These are phyloP conservation scores for Teratosphaeria epicoccoides DNA, from an alignment of 2,329 filamentous ascomycete species.

Conservation along the genomic window DNA sequence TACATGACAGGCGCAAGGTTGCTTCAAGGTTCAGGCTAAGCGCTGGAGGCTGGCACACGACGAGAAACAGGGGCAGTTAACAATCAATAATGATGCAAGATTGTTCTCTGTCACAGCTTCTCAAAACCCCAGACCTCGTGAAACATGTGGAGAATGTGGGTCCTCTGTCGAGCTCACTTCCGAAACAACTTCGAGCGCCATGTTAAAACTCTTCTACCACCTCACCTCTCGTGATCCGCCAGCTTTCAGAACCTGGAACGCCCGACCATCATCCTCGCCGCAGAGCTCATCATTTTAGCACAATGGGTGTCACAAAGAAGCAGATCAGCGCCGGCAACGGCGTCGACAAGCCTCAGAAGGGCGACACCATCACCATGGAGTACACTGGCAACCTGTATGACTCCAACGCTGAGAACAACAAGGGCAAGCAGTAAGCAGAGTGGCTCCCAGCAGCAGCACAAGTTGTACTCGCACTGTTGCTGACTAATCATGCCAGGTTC, in stretches of 20 bases:
- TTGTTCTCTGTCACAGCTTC: background rate
- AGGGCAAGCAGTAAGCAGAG: conserved; percentile 58
- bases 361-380: conserved; percentile 73
- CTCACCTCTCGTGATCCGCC: background rate
- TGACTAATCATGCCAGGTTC: conserved; percentile 52
- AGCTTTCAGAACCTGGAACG: no score
- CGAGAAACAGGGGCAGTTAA: no score
- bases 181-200: background rate
- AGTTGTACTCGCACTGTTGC: background rate
- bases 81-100: no score
- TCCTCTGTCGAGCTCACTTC: background rate
- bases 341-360: conserved; percentile 48
- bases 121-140: background rate
- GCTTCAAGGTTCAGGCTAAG: background rate
- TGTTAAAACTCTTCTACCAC: background rate
- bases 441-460: no score
- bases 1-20: background rate
- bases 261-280: background rate
- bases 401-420: conserved; percentile 45
- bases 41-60: no score
- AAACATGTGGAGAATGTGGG: background rate
- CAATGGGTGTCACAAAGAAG: conserved; percentile 56
- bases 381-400: conserved; percentile 87
- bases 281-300: background rate
- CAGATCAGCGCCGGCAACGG: conserved; percentile 51